Evolutionary conservation across 2,329 filamentous ascomycete genomes (phyloP), one percentile per base, ranked within the genome.

Genomic region (Didymella pomorum): DNA sequence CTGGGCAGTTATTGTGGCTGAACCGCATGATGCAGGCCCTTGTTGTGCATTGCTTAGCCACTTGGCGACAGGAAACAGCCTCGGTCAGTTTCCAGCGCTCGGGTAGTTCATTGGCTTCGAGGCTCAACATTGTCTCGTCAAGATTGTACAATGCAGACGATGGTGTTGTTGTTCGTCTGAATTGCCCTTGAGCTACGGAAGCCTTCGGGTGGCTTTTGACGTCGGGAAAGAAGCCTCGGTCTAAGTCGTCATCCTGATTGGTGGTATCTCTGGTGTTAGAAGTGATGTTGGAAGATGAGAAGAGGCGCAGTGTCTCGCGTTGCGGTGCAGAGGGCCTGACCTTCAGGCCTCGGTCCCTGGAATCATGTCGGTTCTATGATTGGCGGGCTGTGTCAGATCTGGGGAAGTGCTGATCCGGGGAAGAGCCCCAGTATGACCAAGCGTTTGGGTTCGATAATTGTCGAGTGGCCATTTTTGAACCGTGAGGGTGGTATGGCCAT

Each of bases 191-290:
- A 29, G 54, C 42, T 26, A 35, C 55, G 55, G 59, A 41, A 52
- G 39, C 47, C 33, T 21, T 52, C 47, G 55, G 51, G 44, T 47
- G 41, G 14, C 23, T 35, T 53, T 39, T 31, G 21, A 23, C 11
- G 21, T 51, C 41, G 41, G 26, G 37, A 55, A 28, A 48, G 43
- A 25, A 45, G 45, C 59, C 55, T 61, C 59, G 59, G 59, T 46
- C 55, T 6, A 42, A 28, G 23, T n/a, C 8, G 16, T 12, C 12
- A n/a, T 9, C 10, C 11, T 61, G 47, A 61, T 61, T 61, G 55
- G 59, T 11, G n/a, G 20, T 20, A 12, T 25, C n/a, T 1, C 4
- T 23, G 5, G 14, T 25, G 9, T 18, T 25, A 16, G 12, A 7
- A 44, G 9, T 37, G 48, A 41, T 35, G 49, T 46, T 23, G 21